Evolutionary conservation across 768 basidiomycete species (phyloP).

Genomic region (Termitomyces sp.): DNA sequence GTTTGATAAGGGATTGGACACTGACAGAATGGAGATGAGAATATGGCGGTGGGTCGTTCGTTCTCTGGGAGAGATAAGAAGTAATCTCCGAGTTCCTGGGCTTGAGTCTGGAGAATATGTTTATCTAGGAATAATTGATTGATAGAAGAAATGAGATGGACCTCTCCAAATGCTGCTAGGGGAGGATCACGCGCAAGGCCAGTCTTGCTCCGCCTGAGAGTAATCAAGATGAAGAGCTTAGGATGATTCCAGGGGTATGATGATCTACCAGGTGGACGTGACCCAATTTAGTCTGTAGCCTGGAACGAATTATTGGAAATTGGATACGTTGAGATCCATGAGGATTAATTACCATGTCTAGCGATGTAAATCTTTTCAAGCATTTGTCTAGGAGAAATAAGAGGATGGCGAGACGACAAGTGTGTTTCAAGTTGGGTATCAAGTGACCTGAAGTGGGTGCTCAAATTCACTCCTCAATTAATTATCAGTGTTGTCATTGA

Average conservation of each 20-base stretch:
- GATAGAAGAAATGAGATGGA: constrained; percentile 18
- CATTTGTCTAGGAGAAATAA: constrained; percentile 22
- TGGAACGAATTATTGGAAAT: constrained; percentile 17
- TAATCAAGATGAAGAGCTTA: constrained; percentile 5
- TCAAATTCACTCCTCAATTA: neutral
- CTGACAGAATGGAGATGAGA: constrained; percentile 83
- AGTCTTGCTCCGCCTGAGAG: constrained; percentile 52
- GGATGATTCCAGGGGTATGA: neutral
- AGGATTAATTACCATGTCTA: constrained; percentile 48
- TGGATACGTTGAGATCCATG: neutral
- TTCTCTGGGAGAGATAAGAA: constrained; percentile 60
- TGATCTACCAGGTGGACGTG: constrained; percentile 52
- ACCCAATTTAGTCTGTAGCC: constrained; percentile 78
- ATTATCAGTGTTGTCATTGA: constrained; percentile 17
- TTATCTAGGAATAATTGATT: neutral
- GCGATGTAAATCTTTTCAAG: constrained; percentile 64
- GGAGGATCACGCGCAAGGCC: constrained; percentile 73
- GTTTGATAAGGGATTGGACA: neutral
- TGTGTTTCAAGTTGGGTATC: neutral
- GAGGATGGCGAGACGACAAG: neutral
- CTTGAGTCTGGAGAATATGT: constrained; percentile 48
- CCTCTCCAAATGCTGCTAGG: constrained; percentile 68
- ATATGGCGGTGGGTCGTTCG: constrained; percentile 70
- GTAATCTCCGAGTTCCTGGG: constrained; percentile 63
- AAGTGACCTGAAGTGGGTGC: neutral